Evolutionary conservation across 2,329 filamentous ascomycete species (phyloP), one percentile per base, ranked within the genome.

Genomic region (Nothomitra cinnamomea): DNA sequence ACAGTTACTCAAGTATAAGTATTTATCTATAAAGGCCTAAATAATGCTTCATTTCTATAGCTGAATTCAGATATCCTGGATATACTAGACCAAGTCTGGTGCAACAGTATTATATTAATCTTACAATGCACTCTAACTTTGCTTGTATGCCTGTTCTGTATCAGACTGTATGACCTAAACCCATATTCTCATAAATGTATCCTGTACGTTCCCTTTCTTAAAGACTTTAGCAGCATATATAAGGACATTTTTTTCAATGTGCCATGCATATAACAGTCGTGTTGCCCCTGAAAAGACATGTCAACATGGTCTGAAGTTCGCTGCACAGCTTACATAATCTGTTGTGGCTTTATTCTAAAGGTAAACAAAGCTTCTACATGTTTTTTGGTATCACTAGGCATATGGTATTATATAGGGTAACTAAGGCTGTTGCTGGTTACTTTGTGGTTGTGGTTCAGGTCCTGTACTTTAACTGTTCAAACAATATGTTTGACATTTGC

Each of bases 171-270:
- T 13, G 10, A 35, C 8, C 25, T 38, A 3, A 12, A 5, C n/a
- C 43, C 21, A 8, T n/a, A n/a, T n/a, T n/a, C n/a, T n/a, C n/a
- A n/a, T n/a, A n/a, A n/a, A n/a, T 8, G n/a, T 25, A 19, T 15
- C 5, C n/a, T 4, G 28, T n/a, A n/a, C n/a, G 10, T 45, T 6
- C 41, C 10, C 22, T 19, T 35, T 12, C n/a, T 19, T 19, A 51
- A 51, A 51, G 8, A 10, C 15, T 51, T n/a, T 3, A 5, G 7
- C 12, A n/a, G 48, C 24, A 35, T 51, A n/a, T 28, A 40, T 21
- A 2, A 51, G 22, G 4, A 51, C 48, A 40, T 51, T 51, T 21
- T 51, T 51, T 15, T 51, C 36, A 21, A 51, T 36, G 10, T 51
- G 24, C 48, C 48, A 35, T 2, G 17, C 35, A 21, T 25, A 51